Evolutionary conservation across 2,329 filamentous ascomycete species (phyloP), one percentile per base, ranked within the genome.

Genomic region (Colletotrichum orchidophilum): DNA sequence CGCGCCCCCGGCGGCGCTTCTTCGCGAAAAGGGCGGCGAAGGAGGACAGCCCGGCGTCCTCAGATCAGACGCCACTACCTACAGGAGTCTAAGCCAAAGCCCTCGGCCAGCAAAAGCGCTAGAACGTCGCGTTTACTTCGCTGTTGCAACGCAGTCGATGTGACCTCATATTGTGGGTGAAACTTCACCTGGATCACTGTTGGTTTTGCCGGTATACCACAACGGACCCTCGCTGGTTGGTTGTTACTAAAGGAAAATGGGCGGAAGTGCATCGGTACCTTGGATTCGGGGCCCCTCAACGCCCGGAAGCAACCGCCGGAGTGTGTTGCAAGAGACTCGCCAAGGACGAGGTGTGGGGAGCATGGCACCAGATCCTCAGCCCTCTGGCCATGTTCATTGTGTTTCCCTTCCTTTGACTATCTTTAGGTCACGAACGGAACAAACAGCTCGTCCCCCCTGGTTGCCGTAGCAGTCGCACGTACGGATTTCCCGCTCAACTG

Each of bases 41-140:
- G 52, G 24, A 65, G 61, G n/a, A 29, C 42, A 35, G 64, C 68
- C 68, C 68, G 64, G 54, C 64, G 63, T 70, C 52, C 33, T 54
- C 63, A 63, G 63, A 46, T 29, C 18, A 58, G 24, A 68, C 52
- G 63, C 68, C 64, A 71, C 59, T 18, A 46, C 39, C 39, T 46
- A 52, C 27, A 58, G 26, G 33, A 35, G 53, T 57, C 50, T 35
- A 12, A 33, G 66, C 53, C 66, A 69, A 59, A n/a, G 54, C 46
- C 46, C 35, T n/a, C 15, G 7, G n/a, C 15, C 35, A 18, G 21
- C 18, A 46, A 35, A 33, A 7, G 8, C 50, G 18, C 39, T 46
- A 46, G 39, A 21, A 18, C 11, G 27, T 26, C 31, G 49, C 33
- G 26, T 64, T 42, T 63, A 31, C 39, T 46, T 63, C 13, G 15